A percentile compares a stretch with the other conserved stretches of the same genome.
Evolutionary conservation across 495 filamentous ascomycete species (phyloP).

Genomic region (Neurospora tetrasperma): DNA sequence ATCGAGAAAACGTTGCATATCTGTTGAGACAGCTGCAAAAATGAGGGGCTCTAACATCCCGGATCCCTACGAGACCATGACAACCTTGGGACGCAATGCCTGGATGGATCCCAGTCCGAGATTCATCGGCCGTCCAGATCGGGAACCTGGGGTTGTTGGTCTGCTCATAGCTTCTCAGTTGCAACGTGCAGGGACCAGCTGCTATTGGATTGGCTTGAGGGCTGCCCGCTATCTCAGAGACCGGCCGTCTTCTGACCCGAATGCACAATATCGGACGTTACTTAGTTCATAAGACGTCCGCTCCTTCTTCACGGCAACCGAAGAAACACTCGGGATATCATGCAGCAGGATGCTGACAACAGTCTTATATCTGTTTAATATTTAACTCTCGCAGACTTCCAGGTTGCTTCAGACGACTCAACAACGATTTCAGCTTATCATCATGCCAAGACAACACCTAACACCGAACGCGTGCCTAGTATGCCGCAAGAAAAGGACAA

Average conservation of each 20-base stretch:
- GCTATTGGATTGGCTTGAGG: neutral
- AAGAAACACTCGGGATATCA: neutral
- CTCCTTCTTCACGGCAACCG: neutral
- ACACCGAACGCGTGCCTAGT: constrained; percentile 20
- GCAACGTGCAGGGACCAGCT: neutral
- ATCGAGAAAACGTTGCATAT: neutral
- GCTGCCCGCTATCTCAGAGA: neutral
- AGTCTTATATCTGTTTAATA: neutral
- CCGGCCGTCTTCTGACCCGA: neutral
- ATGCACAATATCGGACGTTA: neutral
- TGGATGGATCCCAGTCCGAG: neutral
- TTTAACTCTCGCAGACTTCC: neutral
- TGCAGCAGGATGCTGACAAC: neutral
- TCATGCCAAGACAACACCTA: constrained; percentile 22
- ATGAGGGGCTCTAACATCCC: neutral
- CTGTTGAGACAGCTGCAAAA: neutral
- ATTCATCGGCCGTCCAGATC: neutral
- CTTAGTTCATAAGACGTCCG: neutral
- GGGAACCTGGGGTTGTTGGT: neutral
- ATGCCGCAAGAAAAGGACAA: constrained; percentile 20
- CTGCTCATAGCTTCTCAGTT: neutral
- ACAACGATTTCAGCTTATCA: neutral
- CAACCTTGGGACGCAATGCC: neutral
- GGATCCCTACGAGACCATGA: neutral
- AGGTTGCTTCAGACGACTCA: neutral